Evolutionary conservation across 345 rosid species (phyloP).

Genomic region (Abelmoschus esculentus): DNA sequence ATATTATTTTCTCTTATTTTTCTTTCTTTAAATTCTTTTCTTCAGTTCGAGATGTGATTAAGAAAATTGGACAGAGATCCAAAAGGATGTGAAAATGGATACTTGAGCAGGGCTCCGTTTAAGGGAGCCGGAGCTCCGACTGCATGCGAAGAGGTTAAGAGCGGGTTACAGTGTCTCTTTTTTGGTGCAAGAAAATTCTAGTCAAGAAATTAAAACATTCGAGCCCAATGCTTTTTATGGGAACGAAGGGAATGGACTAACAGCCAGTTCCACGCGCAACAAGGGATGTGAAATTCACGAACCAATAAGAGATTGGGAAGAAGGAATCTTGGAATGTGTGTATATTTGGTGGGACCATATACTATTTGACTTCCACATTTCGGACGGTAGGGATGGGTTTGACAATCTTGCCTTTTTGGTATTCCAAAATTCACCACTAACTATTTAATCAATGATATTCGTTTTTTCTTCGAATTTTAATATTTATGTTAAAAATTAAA

Average conservation of each 20-base stretch:
- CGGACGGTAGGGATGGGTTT: no score
- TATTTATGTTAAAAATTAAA: no score
- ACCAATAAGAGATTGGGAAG: neutral
- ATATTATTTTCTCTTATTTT: no score
- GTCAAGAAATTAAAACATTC: no score
- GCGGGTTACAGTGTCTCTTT: constrained; percentile 1
- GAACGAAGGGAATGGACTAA: neutral
- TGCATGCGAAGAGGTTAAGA: constrained; percentile 6
- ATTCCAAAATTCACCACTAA: no score
- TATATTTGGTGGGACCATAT: no score
- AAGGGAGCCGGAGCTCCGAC: constrained; percentile 17
- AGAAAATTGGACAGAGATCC: neutral
- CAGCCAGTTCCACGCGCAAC: neutral
- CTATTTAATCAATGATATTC: no score
- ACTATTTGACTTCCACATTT: no score
- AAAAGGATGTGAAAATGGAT: neutral
- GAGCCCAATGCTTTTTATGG: neutral
- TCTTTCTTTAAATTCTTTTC: neutral
- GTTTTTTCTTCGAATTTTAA: no score
- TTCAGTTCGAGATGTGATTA: neutral
- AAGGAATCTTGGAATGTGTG: no score
- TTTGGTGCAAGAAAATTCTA: no score
- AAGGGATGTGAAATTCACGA: neutral
- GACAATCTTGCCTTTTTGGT: no score
- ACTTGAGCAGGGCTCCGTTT: constrained; percentile 9